Base-by-base conservation (phyloP, 2,329 filamentous ascomycete genomes). In the Aspergillus pseudoterreus region DNA sequence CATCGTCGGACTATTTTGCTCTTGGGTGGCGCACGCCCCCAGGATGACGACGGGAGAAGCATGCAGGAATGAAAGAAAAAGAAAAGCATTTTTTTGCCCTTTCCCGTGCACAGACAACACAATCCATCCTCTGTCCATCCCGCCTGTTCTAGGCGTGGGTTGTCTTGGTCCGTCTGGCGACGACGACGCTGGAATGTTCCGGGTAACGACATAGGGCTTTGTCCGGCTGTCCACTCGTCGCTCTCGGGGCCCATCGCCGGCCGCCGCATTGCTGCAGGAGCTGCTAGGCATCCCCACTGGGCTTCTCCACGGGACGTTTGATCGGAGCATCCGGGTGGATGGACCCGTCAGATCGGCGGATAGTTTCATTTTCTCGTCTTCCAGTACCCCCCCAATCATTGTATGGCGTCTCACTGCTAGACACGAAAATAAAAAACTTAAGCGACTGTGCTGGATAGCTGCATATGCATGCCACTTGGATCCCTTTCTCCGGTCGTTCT, bases 131-230 rank as follows among this genome's bases (percentile, higher is more conserved):
- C 27, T 22, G 10, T 30, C 27, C 27, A 30, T 30, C 27, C 27
- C 27, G 27, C 27, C 27, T 30, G 27, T 30, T 30, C 27, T 30
- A 30, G 27, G 8, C 27, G 27, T 17, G 35, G 35, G 35, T 38
- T 38, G 35, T 38, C 35, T 38, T 38, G 35, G 15, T n/a, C 35
- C 35, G 27, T 30, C 27, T 9, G 55, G 49, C 35, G 9, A 36
- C 17, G 11, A 45, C 27, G 45, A 19, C 11, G 12, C 39, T 43
- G 30, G 12, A 10, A 10, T 19, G 43, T 12, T 51, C 15, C 65
- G 65, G 65, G 49, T 63, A 61, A 53, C 50, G 30, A 60, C 65
- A 65, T 63, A 60, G 59, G 63, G 62, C 60, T 63, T 58, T 55
- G 53, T 58, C 51, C 49, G 47, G 27, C 27, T 44, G 36, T 50